Evolutionary conservation across 1,284 basidiomycete genomes (phyloP).

Genomic region (Ganoderma boninense): DNA sequence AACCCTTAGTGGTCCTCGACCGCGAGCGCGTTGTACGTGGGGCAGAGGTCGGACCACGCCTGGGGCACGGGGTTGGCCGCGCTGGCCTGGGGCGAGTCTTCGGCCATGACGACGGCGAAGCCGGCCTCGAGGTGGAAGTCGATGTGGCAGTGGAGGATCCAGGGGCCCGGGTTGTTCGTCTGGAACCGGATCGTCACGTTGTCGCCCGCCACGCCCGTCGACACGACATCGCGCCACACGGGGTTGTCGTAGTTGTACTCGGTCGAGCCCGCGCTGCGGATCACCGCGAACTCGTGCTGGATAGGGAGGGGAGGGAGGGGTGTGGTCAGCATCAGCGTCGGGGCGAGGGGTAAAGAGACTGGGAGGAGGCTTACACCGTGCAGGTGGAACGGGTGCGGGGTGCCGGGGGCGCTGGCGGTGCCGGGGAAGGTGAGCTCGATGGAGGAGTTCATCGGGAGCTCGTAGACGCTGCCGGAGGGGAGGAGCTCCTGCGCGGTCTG

Average conservation of each 20-base stretch:
- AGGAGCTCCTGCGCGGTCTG: slow-evolving; percentile 39
- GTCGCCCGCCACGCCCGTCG: slow-evolving; percentile 40
- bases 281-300: slow-evolving; percentile 41
- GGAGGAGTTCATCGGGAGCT: slow-evolving; percentile 38
- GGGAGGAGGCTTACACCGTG: slow-evolving; percentile 44
- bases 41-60: slow-evolving; percentile 28
- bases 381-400: slow-evolving; percentile 49
- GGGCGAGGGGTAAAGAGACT: neutral
- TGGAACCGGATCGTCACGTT: slow-evolving; percentile 42
- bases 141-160: slow-evolving; percentile 39
- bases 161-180: slow-evolving; percentile 38
- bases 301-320: neutral
- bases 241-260: slow-evolving; percentile 45
- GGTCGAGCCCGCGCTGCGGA: slow-evolving; percentile 40
- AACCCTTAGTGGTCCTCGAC: slow-evolving; percentile 19
- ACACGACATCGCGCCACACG: slow-evolving; percentile 44
- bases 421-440: slow-evolving; percentile 47
- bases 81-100: slow-evolving; percentile 32
- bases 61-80: slow-evolving; percentile 30
- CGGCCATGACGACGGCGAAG: slow-evolving; percentile 40
- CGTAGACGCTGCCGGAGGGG: slow-evolving; percentile 43
- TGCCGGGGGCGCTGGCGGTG: slow-evolving; percentile 35
- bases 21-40: neutral
- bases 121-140: slow-evolving; percentile 40
- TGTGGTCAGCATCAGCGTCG: neutral